phyloP scores from a whole-genome alignment of 2,329 filamentous ascomycete genomes.

The Chrysoporthe cubensis region DNA sequence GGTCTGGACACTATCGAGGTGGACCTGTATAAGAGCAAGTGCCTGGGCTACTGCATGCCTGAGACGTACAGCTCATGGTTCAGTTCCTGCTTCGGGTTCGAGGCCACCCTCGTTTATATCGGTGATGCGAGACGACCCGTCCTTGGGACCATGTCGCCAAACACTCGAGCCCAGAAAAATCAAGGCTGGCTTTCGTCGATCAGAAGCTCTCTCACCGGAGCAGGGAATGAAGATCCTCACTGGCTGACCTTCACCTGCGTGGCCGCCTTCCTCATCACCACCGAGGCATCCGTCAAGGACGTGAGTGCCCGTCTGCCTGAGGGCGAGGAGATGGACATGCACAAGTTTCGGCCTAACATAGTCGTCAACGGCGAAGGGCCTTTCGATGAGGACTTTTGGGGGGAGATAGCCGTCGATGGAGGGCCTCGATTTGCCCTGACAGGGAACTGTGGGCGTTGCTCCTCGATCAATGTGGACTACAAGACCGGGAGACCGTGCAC shows the following conservation, averaged over 20 bases:
- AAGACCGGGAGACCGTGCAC: slow-evolving; percentile 61
- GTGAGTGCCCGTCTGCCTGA: slow-evolving; percentile 61
- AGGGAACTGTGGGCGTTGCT: slow-evolving; percentile 71
- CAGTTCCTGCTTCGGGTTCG: slow-evolving; percentile 65
- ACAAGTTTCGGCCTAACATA: slow-evolving; percentile 75
- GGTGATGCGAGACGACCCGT: slow-evolving; percentile 63
- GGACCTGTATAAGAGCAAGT: slow-evolving; percentile 62
- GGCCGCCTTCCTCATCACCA: slow-evolving; percentile 75
- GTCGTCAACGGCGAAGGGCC: slow-evolving; percentile 63
- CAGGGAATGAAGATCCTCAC: slow-evolving; percentile 40
- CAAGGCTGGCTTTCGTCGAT: slow-evolving; percentile 43
- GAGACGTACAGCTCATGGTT: slow-evolving; percentile 67
- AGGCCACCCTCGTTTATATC: slow-evolving; percentile 65
- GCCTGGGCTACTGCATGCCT: slow-evolving; percentile 67
- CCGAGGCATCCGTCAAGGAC: slow-evolving; percentile 69
- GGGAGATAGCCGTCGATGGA: slow-evolving; percentile 54
- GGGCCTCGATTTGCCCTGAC: slow-evolving; percentile 59
- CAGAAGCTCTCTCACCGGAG: slow-evolving; percentile 38
- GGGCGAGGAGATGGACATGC: slow-evolving; percentile 59
- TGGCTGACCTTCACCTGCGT: slow-evolving; percentile 74
- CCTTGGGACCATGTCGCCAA: slow-evolving; percentile 60
- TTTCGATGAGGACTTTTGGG: slow-evolving; percentile 77
- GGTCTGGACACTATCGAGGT: slow-evolving; percentile 54
- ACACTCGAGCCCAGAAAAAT: slow-evolving; percentile 28
- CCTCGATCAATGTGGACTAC: slow-evolving; percentile 74